Conservation (phyloP, 495 filamentous ascomycete species). For the Xeromyces bisporus region DNA sequence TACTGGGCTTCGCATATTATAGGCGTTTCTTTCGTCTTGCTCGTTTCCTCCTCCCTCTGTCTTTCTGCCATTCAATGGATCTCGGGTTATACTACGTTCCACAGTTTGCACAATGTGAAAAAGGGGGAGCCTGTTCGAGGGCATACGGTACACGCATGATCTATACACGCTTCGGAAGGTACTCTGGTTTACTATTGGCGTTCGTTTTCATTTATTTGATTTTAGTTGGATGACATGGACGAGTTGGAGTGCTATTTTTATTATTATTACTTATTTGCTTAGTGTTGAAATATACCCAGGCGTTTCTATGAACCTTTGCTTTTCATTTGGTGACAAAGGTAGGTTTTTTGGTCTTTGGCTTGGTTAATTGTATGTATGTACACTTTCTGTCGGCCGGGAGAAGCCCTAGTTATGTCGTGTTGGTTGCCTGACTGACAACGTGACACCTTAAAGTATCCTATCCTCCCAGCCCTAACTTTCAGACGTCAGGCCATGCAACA, state of each 20-base stretch:
- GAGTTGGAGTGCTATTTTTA: neutral
- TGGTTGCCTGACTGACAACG: too few species aligned
- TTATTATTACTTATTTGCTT: neutral
- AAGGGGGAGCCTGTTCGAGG: too few species aligned
- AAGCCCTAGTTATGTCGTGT: too few species aligned
- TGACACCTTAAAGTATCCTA: too few species aligned
- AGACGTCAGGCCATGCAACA: too few species aligned
- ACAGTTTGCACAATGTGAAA: too few species aligned
- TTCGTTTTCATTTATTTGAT: neutral
- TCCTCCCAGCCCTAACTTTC: too few species aligned
- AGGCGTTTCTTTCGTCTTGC: conserved; percentile 1
- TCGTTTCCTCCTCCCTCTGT: conserved; percentile 1
- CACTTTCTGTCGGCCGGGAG: too few species aligned
- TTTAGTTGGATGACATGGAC: neutral
- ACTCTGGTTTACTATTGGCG: neutral
- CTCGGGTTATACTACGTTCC: too few species aligned
- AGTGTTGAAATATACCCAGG: conserved; percentile 1
- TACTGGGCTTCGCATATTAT: neutral
- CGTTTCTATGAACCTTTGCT: neutral
- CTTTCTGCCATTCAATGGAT: neutral
- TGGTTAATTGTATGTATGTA: too few species aligned
- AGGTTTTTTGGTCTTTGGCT: too few species aligned
- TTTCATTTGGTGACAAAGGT: neutral
- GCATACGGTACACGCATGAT: too few species aligned
- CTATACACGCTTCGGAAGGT: conserved; percentile 1